Percentiles rank a stretch among this genome's conserved stretches.
phyloP scores from a whole-genome alignment of 495 filamentous ascomycete species.

The Poronia punctata region DNA sequence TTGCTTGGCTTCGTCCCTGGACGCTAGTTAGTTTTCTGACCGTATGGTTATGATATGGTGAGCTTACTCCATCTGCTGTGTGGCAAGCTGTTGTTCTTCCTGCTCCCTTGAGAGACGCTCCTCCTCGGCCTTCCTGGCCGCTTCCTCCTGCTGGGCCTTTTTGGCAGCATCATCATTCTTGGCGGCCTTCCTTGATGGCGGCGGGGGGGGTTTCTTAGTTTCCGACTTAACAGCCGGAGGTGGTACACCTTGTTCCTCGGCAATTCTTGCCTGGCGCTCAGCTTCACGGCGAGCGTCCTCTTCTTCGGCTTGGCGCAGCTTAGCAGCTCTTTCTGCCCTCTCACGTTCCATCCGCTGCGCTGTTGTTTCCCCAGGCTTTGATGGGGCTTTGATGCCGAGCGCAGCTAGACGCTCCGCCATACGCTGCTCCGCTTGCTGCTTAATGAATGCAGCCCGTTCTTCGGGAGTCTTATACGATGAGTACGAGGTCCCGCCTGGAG shows the following conservation, averaged over 20 bases:
- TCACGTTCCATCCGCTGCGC: slow-evolving; percentile 85
- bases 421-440: slow-evolving; percentile 90
- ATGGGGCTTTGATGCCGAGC: slow-evolving; percentile 76
- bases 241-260: slow-evolving; percentile 69
- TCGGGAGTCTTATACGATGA: slow-evolving; percentile 82
- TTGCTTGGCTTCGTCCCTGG: slow-evolving; percentile 64
- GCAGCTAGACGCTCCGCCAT: slow-evolving; percentile 98
- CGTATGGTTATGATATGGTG: background rate
- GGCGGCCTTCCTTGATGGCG: slow-evolving; percentile 68
- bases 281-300: slow-evolving; percentile 88
- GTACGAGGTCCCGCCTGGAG: slow-evolving; percentile 50
- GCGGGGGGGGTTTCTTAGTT: slow-evolving; percentile 77
- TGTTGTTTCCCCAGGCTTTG: slow-evolving; percentile 65
- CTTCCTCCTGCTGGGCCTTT: slow-evolving; percentile 43
- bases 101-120: slow-evolving; percentile 60
- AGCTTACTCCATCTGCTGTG: slow-evolving; percentile 77
- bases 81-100: slow-evolving; percentile 67
- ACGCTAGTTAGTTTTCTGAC: background rate
- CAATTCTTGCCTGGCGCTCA: slow-evolving; percentile 77
- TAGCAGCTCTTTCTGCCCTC: slow-evolving; percentile 76
- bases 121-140: slow-evolving; percentile 47
- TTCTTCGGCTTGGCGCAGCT: slow-evolving; percentile 81
- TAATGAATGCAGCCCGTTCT: slow-evolving; percentile 90
- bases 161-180: slow-evolving; percentile 50
- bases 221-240: slow-evolving; percentile 49